phyloP scores from a whole-genome alignment of 805 yeast species.

The Kodamaea sagamina region DNA sequence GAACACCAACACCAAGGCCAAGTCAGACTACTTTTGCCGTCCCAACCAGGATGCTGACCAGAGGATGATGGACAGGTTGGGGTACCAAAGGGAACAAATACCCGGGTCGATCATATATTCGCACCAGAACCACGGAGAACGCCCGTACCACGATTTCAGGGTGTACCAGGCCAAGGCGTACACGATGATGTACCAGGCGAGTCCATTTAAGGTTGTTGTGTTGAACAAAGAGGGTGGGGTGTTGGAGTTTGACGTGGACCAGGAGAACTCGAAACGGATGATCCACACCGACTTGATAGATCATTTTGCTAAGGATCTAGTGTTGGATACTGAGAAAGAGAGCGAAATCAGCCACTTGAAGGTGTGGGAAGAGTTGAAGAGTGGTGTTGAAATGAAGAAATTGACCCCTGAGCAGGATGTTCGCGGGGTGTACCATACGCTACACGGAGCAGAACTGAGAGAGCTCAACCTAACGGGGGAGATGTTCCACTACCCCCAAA shows the following conservation, averaged over 20 bases:
- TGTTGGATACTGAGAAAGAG: no score
- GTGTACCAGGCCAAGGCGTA: conserved; percentile 23
- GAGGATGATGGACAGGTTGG: conserved; percentile 17
- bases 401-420: neutral
- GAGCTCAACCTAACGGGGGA: neutral
- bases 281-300: conserved; percentile 1
- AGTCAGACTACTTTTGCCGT: neutral
- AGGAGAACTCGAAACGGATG: conserved; percentile 25
- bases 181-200: conserved; percentile 19
- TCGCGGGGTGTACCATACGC: neutral
- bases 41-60: neutral
- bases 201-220: conserved; percentile 28
- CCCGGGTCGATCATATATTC: conserved; percentile 29
- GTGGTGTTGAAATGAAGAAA: conserved; percentile 22
- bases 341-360: conserved; percentile 28
- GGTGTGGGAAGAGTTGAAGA: conserved; percentile 30
- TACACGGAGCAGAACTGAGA: neutral
- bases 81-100: conserved; percentile 28
- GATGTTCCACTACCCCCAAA: conserved; percentile 1
- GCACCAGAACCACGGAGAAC: conserved; percentile 23
- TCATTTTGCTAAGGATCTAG: conserved; percentile 29
- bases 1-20: neutral
- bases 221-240: conserved; percentile 13
- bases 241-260: conserved; percentile 3
- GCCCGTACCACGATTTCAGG: conserved; percentile 23